A percentile compares a stretch with the other conserved stretches of the same genome.
These are phyloP conservation scores for Stramenopiles sp. DNA, from an alignment of 352 stramenopile species.

Conservation along the genomic window DNA sequence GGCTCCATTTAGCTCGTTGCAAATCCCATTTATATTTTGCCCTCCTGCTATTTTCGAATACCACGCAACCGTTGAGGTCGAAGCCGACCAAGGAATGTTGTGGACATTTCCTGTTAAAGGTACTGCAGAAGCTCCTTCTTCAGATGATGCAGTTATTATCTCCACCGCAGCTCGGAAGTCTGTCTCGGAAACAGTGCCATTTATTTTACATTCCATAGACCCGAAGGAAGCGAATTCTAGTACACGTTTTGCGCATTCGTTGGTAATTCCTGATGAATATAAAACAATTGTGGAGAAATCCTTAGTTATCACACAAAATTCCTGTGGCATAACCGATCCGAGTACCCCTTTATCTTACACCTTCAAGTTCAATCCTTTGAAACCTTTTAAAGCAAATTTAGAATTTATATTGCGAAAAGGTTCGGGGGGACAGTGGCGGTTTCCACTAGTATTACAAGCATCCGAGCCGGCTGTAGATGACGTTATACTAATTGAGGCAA, in stretches of 20 bases:
- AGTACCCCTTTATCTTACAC: not conserved
- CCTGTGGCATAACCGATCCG: not conserved
- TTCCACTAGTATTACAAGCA: constrained; percentile 53
- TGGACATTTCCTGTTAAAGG: constrained; percentile 35
- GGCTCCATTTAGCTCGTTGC: constrained; percentile 47
- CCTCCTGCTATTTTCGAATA: constrained; percentile 34
- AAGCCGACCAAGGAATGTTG: constrained; percentile 20
- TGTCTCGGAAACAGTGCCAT: constrained; percentile 9
- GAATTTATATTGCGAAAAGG: constrained; percentile 50
- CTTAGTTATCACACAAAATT: not conserved
- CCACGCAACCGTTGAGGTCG: constrained; percentile 24
- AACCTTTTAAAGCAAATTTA: constrained; percentile 46
- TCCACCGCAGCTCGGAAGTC: constrained; percentile 17
- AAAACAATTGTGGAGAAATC: not conserved
- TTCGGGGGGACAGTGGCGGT: constrained; percentile 55
- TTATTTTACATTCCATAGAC: constrained; percentile 13
- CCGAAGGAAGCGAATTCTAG: not conserved
- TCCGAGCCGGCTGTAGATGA: constrained; percentile 57
- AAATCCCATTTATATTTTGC: constrained; percentile 69
- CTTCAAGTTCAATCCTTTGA: constrained; percentile 56
- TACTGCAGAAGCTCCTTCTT: constrained; percentile 27
- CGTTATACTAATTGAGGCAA: constrained; percentile 55
- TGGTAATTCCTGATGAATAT: not conserved
- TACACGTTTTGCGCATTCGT: not conserved
- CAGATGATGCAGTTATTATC: constrained; percentile 18